Conservation (phyloP, 1,284 basidiomycete species). For the Stygiomarasmius scandens region DNA sequence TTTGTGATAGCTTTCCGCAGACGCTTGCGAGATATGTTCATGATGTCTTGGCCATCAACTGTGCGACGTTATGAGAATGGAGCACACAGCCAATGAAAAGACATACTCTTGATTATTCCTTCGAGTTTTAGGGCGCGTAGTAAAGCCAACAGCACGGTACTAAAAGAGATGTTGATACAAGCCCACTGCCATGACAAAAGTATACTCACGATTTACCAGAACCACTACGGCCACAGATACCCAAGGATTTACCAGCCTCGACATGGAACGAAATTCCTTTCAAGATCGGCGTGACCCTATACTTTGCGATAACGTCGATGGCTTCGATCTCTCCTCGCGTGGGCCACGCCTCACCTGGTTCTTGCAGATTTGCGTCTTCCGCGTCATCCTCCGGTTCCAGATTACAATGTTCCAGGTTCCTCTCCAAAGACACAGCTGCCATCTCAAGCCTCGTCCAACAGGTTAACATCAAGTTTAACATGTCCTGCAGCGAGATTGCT, state of each 20-base stretch:
- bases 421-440: conserved; percentile 1
- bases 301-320: background rate
- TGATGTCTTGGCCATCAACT: conserved; percentile 2
- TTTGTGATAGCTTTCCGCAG: background rate
- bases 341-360: background rate
- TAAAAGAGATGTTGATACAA: background rate
- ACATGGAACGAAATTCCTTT: background rate
- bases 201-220: conserved; percentile 1
- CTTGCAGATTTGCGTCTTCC: background rate
- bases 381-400: background rate
- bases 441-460: background rate
- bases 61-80: background rate
- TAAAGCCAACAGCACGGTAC: background rate
- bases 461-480: background rate
- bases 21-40: background rate
- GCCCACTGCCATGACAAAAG: no score
- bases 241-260: background rate
- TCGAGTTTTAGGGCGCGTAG: background rate
- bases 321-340: background rate
- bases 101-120: background rate
- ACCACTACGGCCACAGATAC: conserved; percentile 1
- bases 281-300: background rate
- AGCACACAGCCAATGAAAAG: background rate
- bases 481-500: conserved; percentile 1
- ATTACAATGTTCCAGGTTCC: background rate